Conservation (phyloP, 2,329 filamentous ascomycete genomes). For the Hymenoscyphus fructigenus region DNA sequence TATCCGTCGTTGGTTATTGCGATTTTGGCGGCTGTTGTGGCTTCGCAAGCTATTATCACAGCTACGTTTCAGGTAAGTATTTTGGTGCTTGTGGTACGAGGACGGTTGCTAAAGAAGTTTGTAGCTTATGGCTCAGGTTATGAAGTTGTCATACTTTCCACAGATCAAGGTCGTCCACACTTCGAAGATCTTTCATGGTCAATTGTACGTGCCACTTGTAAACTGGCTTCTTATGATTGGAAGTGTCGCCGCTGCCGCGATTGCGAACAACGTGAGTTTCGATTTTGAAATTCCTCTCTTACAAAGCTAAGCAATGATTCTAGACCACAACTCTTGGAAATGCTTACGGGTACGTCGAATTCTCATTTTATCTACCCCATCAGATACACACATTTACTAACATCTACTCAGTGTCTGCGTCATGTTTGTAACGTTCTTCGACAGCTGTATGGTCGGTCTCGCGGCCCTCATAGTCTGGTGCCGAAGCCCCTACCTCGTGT, state of each 20-base stretch:
- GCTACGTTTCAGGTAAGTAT: slow-evolving; percentile 61
- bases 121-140: slow-evolving; percentile 65
- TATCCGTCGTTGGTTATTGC: slow-evolving; percentile 69
- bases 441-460: slow-evolving; percentile 70
- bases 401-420: slow-evolving; percentile 61
- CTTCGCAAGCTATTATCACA: slow-evolving; percentile 77
- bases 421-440: slow-evolving; percentile 76
- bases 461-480: slow-evolving; percentile 73
- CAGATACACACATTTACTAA: background rate
- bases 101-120: background rate
- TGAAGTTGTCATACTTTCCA: slow-evolving; percentile 72
- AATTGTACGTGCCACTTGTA: slow-evolving; percentile 71
- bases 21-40: slow-evolving; percentile 71
- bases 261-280: slow-evolving; percentile 64
- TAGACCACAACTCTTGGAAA: slow-evolving; percentile 67
- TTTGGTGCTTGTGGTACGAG: background rate
- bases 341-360: slow-evolving; percentile 50
- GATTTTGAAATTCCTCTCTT: background rate
- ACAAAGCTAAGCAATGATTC: slow-evolving; percentile 5
- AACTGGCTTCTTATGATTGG: slow-evolving; percentile 78
- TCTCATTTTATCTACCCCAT: background rate
- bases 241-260: slow-evolving; percentile 67
- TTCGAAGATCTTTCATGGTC: slow-evolving; percentile 66
- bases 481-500: slow-evolving; percentile 56
- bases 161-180: slow-evolving; percentile 73